Conservation (phyloP, 352 stramenopile species). For the Phytophthora pistaciae region DNA sequence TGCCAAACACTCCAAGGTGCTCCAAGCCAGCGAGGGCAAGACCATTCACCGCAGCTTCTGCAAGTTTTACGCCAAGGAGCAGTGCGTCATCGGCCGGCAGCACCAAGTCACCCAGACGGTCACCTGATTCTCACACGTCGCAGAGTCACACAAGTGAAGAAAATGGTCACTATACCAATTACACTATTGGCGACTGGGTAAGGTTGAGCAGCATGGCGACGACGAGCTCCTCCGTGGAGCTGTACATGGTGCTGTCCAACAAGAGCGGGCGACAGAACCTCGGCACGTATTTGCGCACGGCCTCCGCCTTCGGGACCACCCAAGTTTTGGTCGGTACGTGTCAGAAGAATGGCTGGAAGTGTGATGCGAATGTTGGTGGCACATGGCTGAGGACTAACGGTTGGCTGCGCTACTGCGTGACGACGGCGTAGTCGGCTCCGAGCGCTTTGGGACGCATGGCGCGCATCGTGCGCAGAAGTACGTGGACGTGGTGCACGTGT, state of each 20-base stretch:
- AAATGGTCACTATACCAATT: conserved; percentile 3
- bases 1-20: conserved; percentile 72
- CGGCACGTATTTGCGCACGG: conserved; percentile 80
- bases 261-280: conserved; percentile 78
- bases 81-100: conserved; percentile 54
- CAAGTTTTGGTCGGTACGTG: conserved; percentile 80
- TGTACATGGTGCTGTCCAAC: conserved; percentile 85
- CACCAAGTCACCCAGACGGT: conserved; percentile 42
- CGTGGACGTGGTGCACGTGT: conserved; percentile 77
- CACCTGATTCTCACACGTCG: conserved; percentile 39
- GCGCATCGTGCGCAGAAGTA: conserved; percentile 85
- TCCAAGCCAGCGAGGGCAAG: conserved; percentile 48
- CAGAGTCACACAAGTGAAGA: conserved; percentile 30
- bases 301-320: conserved; percentile 73
- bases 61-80: conserved; percentile 67
- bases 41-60: conserved; percentile 65
- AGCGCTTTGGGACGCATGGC: conserved; percentile 83
- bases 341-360: neutral
- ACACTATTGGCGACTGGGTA: conserved; percentile 19
- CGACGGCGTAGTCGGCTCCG: conserved; percentile 61
- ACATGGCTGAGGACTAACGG: conserved; percentile 3
- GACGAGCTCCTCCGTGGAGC: conserved; percentile 35
- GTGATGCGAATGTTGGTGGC: neutral
- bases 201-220: conserved; percentile 10
- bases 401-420: conserved; percentile 6